These are phyloP conservation scores for Fusarium agapanthi DNA, from an alignment of 2,329 filamentous ascomycete genomes.

Conservation along the genomic window DNA sequence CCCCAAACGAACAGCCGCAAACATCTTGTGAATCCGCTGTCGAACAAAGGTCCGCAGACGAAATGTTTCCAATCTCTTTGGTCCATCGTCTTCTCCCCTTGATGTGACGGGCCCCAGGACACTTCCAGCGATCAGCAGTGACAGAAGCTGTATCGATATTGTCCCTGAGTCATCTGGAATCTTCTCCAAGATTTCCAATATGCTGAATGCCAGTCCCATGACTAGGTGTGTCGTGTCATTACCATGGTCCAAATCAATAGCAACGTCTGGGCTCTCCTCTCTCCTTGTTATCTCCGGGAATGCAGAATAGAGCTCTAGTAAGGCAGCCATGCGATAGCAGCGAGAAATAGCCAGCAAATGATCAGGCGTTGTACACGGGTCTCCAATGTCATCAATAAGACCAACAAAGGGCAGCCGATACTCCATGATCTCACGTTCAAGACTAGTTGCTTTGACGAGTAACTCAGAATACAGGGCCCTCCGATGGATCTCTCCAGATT, in stretches of 20 bases:
- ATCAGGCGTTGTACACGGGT: not conserved
- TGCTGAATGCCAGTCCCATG: not conserved
- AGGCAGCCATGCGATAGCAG: slow-evolving; percentile 8
- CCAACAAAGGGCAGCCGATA: not conserved
- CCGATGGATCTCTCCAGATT: not conserved
- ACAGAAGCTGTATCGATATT: slow-evolving; percentile 9
- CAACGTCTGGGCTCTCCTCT: not conserved
- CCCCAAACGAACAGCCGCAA: slow-evolving; percentile 1
- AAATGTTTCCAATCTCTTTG: not conserved
- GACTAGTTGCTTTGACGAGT: not conserved
- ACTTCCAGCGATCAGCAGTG: slow-evolving; percentile 17
- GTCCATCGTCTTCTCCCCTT: not conserved
- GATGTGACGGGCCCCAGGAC: not conserved
- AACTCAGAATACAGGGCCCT: not conserved
- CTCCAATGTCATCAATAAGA: slow-evolving; percentile 12
- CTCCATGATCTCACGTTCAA: not conserved
- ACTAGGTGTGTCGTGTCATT: not conserved
- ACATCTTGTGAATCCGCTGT: not conserved
- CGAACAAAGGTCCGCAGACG: slow-evolving; percentile 10
- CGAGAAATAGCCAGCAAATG: slow-evolving; percentile 6
- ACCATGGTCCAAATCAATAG: not conserved
- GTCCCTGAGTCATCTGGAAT: slow-evolving; percentile 14
- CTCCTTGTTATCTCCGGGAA: slow-evolving; percentile 10
- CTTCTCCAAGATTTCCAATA: not conserved
- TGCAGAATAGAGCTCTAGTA: slow-evolving; percentile 11